These are phyloP conservation scores for Elsinoe perseae DNA, from an alignment of 2,329 filamentous ascomycete genomes.

Conservation along the genomic window DNA sequence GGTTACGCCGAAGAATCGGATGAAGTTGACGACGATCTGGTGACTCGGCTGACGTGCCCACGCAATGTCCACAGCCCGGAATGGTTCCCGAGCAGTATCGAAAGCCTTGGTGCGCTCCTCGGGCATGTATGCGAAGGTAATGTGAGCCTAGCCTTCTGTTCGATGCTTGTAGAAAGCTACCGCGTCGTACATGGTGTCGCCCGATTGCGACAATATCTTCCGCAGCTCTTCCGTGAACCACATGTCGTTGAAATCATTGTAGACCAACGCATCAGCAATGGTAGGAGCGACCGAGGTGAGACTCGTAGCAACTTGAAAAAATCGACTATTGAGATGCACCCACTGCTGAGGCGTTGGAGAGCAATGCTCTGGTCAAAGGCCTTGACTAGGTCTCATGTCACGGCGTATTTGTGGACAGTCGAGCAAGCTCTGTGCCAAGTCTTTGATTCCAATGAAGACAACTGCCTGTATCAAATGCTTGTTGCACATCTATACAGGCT, in stretches of 20 bases:
- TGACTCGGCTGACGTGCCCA: slow-evolving; percentile 17
- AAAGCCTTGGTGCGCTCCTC: slow-evolving; percentile 23
- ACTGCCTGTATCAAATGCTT: no score
- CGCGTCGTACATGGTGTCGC: slow-evolving; percentile 28
- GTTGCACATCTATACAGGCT: no score
- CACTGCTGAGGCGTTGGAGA: no score
- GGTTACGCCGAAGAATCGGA: slow-evolving; percentile 29
- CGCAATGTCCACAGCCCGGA: slow-evolving; percentile 30
- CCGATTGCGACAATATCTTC: slow-evolving; percentile 21
- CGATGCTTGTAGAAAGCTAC: slow-evolving; percentile 32
- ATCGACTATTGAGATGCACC: no score
- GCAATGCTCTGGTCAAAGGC: no score
- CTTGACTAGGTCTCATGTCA: no score
- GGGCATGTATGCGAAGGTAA: slow-evolving; percentile 29
- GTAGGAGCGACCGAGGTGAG: no score
- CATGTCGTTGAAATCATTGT: slow-evolving; percentile 25
- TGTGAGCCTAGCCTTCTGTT: slow-evolving; percentile 31
- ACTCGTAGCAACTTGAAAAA: no score
- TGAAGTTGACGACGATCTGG: slow-evolving; percentile 22
- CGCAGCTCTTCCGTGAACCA: slow-evolving; percentile 22
- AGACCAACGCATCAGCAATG: slow-evolving; percentile 28
- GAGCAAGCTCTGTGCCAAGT: no score
- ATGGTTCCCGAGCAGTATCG: slow-evolving; percentile 25
- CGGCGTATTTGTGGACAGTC: no score
- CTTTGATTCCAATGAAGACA: no score